Conservation (phyloP, 768 basidiomycete species). For the Clavaria fumosa region DNA sequence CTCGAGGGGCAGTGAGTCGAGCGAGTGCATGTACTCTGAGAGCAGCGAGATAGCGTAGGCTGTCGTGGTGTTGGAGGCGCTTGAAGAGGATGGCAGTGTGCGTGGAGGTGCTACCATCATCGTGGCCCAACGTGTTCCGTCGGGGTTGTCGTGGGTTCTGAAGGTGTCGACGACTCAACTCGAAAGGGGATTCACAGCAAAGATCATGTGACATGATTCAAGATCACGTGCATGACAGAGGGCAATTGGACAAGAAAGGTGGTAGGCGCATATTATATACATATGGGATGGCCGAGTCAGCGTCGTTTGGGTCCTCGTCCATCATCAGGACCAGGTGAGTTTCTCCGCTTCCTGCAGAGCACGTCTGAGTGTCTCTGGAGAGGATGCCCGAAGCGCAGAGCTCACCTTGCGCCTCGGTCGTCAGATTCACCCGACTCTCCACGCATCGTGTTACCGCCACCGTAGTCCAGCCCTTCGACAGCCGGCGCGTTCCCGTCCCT, state of each 20-base stretch:
- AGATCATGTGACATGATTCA: too few relatives aligned
- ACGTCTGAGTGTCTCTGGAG: background rate
- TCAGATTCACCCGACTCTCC: slow-evolving; percentile 56
- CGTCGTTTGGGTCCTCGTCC: slow-evolving; percentile 55
- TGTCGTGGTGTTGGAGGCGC: too few relatives aligned
- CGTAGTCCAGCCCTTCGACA: slow-evolving; percentile 82
- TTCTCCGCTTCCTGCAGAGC: slow-evolving; percentile 49
- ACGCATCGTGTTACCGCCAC: slow-evolving; percentile 39
- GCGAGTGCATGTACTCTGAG: slow-evolving; percentile 76
- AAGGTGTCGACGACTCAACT: too few relatives aligned
- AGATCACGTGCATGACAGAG: too few relatives aligned
- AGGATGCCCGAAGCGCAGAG: background rate
- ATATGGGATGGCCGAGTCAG: slow-evolving; percentile 18
- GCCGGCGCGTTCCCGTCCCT: slow-evolving; percentile 73
- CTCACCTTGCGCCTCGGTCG: slow-evolving; percentile 43
- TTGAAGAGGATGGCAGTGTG: too few relatives aligned
- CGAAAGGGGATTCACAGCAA: too few relatives aligned
- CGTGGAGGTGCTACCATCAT: too few relatives aligned
- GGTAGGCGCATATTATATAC: background rate
- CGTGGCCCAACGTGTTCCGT: too few relatives aligned
- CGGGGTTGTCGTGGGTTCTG: too few relatives aligned
- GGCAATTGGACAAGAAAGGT: too few relatives aligned
- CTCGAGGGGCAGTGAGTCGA: slow-evolving; percentile 87
- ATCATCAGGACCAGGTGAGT: slow-evolving; percentile 58
- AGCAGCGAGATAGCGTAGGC: slow-evolving; percentile 57